Conservation (phyloP, 176 grass and related monocot species). For the Zizania latifolia region DNA sequence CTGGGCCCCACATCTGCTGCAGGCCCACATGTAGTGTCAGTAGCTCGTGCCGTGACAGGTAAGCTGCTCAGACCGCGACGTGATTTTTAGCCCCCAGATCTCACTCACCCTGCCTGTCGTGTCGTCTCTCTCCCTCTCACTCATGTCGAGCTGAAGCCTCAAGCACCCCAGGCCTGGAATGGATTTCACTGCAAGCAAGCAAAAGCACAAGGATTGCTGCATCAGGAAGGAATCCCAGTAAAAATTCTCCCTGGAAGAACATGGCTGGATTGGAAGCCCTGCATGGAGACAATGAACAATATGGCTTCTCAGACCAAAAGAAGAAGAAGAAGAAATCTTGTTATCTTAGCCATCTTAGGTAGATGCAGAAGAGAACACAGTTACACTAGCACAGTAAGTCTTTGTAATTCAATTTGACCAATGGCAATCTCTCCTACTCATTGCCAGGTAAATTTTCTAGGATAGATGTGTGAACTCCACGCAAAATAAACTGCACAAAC, state of each 20-base stretch:
- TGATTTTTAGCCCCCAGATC: not conserved
- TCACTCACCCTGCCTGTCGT: not conserved
- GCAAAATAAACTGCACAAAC: too few species aligned
- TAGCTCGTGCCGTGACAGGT: conserved; percentile 19
- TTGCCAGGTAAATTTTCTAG: too few species aligned
- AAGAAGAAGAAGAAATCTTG: too few species aligned
- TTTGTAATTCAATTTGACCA: too few species aligned
- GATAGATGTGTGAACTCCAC: too few species aligned
- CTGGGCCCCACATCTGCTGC: not conserved
- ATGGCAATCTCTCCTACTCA: too few species aligned
- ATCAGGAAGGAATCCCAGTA: conserved; percentile 2
- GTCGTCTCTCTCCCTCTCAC: too few species aligned
- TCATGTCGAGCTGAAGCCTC: too few species aligned
- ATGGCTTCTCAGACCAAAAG: not conserved
- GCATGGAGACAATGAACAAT: conserved; percentile 20
- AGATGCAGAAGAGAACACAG: too few species aligned
- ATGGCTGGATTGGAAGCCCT: conserved; percentile 1
- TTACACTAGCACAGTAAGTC: too few species aligned
- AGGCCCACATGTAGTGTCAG: conserved; percentile 7
- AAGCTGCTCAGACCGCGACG: not conserved
- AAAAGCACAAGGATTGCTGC: not conserved
- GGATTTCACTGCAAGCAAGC: conserved; percentile 25
- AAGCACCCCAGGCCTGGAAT: too few species aligned
- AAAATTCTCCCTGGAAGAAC: conserved; percentile 12
- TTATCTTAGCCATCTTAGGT: too few species aligned